Conservation (phyloP, 2,329 filamentous ascomycete genomes). For the Drechslerella dactyloides region DNA sequence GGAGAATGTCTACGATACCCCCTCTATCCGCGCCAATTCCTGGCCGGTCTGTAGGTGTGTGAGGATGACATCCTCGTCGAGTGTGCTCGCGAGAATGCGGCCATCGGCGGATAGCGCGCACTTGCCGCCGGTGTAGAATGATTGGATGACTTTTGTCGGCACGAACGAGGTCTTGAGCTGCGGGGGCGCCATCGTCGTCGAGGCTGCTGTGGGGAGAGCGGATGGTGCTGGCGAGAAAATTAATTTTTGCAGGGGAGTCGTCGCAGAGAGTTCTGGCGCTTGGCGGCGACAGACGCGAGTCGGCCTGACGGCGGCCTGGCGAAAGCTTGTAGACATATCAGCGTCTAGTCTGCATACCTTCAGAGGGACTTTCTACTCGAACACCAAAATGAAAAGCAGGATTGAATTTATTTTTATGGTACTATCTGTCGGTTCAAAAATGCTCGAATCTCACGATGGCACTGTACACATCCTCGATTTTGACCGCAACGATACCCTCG, state of each 20-base stretch:
- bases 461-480: too few relatives aligned
- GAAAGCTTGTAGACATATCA: too few relatives aligned
- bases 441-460: too few relatives aligned
- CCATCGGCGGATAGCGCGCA: slow-evolving; percentile 82
- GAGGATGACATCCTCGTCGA: slow-evolving; percentile 90
- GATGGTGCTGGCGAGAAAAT: slow-evolving; percentile 15
- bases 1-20: slow-evolving; percentile 65
- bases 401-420: too few relatives aligned
- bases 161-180: slow-evolving; percentile 85
- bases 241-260: slow-evolving; percentile 24
- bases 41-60: slow-evolving; percentile 83
- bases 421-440: too few relatives aligned
- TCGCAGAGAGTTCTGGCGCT: slow-evolving; percentile 4
- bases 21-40: slow-evolving; percentile 84
- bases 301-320: too few relatives aligned
- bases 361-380: too few relatives aligned
- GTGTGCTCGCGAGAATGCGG: slow-evolving; percentile 79
- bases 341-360: too few relatives aligned
- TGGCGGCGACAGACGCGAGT: too few relatives aligned
- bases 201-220: not conserved
- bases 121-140: slow-evolving; percentile 91
- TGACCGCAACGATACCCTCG: too few relatives aligned
- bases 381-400: too few relatives aligned
- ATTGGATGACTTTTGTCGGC: slow-evolving; percentile 79
- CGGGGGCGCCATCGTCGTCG: slow-evolving; percentile 58